Base-by-base conservation (phyloP, 345 rosid genomes). In the Adansonia digitata region DNA sequence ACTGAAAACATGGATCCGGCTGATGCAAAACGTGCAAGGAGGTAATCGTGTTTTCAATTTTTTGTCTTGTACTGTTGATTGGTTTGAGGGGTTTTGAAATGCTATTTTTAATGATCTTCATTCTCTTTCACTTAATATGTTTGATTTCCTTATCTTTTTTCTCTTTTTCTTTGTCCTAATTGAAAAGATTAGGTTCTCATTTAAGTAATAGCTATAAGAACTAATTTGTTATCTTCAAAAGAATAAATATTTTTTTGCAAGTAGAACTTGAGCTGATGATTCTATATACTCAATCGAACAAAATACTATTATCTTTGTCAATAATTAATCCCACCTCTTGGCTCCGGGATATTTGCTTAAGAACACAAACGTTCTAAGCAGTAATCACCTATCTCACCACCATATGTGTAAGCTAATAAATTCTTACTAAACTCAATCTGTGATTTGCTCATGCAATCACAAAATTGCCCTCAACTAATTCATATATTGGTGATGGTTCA, bases 11-110 rank as follows among this genome's bases (percentile, higher is more conserved):
- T 53, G 81, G 91, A 82, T 79, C 97, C 90, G 9, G 75, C 80
- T 77, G 92, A 86, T 74, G 86, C 73, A 7, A 92, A 85, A 80
- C 92, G 91, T 73, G 88, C 85, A 35, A 89, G 92, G 80, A 92
- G 97, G 97, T 92, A 72, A 56, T 13, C 11, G 26, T 53, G 22
- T 24, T 73, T 37, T 63, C 29, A 12, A 29, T 56, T 17, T 46
- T 74, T 27, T 18, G 17, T 68, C 42, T 48, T 14, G 46, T 15
- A 40, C 66, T 69, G 34, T 29, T 68, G 43, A 71, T 35, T 8
- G 70, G 64, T 67, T 75, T 66, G 51, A 40, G 24, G 31, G 49
- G 49, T 17, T 65, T 42, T 35, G 29, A 27, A 18, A 29, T 66
- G 18, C 62, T 35, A 24, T 29, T 39, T 56, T n/a, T 67, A 24